Conservation (phyloP, 1,284 basidiomycete genomes). For the Gymnopus androsaceus region DNA sequence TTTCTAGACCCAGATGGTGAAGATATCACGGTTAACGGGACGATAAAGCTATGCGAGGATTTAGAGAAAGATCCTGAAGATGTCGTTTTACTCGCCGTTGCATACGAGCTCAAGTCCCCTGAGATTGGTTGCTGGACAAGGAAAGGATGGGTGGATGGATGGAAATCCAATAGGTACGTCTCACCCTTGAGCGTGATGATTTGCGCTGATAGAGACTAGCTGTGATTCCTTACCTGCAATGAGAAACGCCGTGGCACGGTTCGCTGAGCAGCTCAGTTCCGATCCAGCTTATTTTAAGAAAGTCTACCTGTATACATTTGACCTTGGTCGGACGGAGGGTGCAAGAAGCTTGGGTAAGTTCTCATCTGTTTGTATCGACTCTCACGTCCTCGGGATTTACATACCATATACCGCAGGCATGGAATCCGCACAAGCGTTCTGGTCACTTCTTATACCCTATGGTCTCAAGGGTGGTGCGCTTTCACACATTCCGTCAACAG, state of each 20-base stretch:
- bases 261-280: conserved; percentile 66
- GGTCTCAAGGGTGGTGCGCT: conserved; percentile 76
- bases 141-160: conserved; percentile 80
- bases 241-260: conserved; percentile 55
- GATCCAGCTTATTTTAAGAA: conserved; percentile 81
- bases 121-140: conserved; percentile 76
- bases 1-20: conserved; percentile 55
- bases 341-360: conserved; percentile 67
- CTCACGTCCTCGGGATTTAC: neutral
- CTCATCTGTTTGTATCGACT: conserved; percentile 10
- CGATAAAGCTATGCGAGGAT: conserved; percentile 72
- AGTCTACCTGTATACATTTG: conserved; percentile 90
- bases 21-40: conserved; percentile 73
- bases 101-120: conserved; percentile 76
- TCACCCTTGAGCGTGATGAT: conserved; percentile 3
- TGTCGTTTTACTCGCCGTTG: conserved; percentile 75
- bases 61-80: conserved; percentile 72
- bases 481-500: conserved; percentile 40
- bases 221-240: conserved; percentile 75
- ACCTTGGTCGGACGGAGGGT: conserved; percentile 80
- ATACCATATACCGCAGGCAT: conserved; percentile 55
- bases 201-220: conserved; percentile 37
- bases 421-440: conserved; percentile 81
- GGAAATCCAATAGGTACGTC: conserved; percentile 67
- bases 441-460: conserved; percentile 81